These are phyloP conservation scores for Gaeumannomyces tritici DNA, from an alignment of 2,329 filamentous ascomycete species.

Conservation along the genomic window DNA sequence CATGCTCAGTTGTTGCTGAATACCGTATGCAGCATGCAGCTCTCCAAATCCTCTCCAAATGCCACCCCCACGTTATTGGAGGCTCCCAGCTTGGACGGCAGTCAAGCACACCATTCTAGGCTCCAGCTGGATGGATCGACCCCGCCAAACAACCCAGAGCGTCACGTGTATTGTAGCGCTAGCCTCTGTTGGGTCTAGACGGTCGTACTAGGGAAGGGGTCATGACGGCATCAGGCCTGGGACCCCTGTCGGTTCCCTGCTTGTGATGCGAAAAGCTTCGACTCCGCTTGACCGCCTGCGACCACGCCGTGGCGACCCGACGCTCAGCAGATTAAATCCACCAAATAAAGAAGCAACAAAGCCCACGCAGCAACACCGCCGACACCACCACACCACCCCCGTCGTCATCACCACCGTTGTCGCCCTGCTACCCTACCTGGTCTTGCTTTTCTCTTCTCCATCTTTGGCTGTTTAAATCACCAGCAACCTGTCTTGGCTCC, in stretches of 20 bases:
- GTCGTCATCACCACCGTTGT: neutral
- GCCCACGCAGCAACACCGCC: too few species aligned
- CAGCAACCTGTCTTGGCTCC: neutral
- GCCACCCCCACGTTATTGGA: neutral
- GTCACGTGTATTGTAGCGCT: neutral
- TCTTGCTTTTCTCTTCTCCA: neutral
- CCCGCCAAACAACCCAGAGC: neutral
- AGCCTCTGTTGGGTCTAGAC: neutral
- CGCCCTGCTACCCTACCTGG: too few species aligned
- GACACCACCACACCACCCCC: too few species aligned
- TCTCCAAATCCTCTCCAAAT: too few species aligned
- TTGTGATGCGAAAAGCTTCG: conserved; percentile 5
- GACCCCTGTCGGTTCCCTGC: conserved; percentile 5
- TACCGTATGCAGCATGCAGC: too few species aligned
- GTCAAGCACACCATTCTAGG: too few species aligned
- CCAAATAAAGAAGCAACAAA: neutral
- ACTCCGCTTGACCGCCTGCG: conserved; percentile 3
- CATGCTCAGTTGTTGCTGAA: too few species aligned
- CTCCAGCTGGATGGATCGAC: neutral
- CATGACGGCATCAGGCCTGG: conserved; percentile 5
- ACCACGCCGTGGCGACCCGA: neutral
- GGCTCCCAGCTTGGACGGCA: neutral
- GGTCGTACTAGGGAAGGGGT: neutral
- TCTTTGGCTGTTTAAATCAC: neutral
- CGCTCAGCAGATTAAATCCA: neutral